Conservation (phyloP, 2,329 filamentous ascomycete genomes). For the Arthrobotrys conoides region DNA sequence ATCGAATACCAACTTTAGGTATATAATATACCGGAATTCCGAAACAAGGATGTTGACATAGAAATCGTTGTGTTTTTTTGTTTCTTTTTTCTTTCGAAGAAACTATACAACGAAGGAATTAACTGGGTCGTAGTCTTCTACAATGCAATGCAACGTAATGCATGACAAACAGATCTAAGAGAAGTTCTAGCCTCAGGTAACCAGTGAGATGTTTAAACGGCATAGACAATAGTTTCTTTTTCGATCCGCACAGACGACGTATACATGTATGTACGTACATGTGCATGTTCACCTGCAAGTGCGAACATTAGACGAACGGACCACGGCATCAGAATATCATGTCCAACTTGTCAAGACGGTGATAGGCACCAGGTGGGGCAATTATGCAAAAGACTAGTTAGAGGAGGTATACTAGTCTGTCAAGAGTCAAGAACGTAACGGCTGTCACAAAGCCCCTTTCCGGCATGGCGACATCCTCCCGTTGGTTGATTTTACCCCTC, state of each 20-base stretch:
- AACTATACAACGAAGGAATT: not conserved
- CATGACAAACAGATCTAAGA: not conserved
- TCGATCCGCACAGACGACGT: not conserved
- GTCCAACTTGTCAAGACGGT: not conserved
- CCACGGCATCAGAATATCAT: not conserved
- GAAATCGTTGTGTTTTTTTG: too few species aligned
- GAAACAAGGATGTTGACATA: conserved; percentile 21
- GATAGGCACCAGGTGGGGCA: not conserved
- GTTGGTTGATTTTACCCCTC: conserved; percentile 20
- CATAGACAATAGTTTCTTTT: conserved; percentile 9
- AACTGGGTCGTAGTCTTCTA: conserved; percentile 11
- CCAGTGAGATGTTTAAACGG: not conserved
- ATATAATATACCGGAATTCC: not conserved
- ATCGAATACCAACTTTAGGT: not conserved
- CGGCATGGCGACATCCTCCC: conserved; percentile 45
- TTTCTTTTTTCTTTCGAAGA: not conserved
- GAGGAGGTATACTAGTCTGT: conserved; percentile 4
- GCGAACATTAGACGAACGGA: conserved; percentile 16
- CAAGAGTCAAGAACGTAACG: conserved; percentile 9
- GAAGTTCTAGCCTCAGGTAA: conserved; percentile 7
- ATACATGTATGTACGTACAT: not conserved
- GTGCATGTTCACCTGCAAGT: conserved; percentile 12
- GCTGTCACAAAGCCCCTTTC: conserved; percentile 14
- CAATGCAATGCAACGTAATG: conserved; percentile 47
- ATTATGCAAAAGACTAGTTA: conserved; percentile 1